Conservation (phyloP, 371 early-diverging fungal genomes). For the Phascolomyces articulosus region DNA sequence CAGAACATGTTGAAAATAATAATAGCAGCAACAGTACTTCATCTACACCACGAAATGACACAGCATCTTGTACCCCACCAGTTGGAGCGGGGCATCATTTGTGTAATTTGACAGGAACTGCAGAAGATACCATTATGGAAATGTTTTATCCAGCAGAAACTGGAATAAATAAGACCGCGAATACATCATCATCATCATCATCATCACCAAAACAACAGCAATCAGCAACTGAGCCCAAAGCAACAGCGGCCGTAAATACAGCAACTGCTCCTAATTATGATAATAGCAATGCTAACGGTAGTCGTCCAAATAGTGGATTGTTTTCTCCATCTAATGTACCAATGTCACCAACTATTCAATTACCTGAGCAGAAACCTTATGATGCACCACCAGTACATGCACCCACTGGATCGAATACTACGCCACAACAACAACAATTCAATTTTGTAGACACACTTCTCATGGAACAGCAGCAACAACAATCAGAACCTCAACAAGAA, state of each 20-base stretch:
- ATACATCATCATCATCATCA: neutral
- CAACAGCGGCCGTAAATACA: neutral
- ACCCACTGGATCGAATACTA: no score
- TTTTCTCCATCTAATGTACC: no score
- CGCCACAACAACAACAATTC: no score
- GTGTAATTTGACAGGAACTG: neutral
- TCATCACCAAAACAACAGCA: neutral
- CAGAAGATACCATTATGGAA: neutral
- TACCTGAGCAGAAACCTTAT: no score
- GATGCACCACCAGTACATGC: no score
- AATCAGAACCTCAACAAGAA: neutral
- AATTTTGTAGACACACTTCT: no score
- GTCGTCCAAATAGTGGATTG: no score
- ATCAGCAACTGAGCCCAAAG: neutral
- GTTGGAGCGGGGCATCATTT: neutral
- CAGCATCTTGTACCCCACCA: no score
- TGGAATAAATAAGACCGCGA: neutral
- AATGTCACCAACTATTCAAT: no score
- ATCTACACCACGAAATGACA: neutral
- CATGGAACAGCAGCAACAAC: neutral
- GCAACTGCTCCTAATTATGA: neutral
- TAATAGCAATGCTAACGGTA: neutral
- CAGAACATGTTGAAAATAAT: neutral
- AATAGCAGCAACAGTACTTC: neutral
- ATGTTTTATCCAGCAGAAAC: neutral